Base-by-base conservation (phyloP, 2,329 filamentous ascomycete species). In the Apiospora rasikravindrae region DNA sequence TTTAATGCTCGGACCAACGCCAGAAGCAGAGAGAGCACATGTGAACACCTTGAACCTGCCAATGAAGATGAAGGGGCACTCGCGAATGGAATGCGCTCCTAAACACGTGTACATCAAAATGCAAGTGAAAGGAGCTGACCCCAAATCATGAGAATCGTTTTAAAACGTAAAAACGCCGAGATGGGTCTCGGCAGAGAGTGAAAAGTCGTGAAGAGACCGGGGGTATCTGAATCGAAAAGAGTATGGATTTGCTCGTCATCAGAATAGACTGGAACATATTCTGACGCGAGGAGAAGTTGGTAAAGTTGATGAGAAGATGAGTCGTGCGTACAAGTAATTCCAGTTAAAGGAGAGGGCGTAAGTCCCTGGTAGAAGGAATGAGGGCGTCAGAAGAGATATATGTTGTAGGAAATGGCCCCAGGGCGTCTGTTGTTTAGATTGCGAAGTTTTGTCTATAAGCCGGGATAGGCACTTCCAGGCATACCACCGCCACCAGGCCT, bases 381-480 rank as follows among this genome's bases (percentile, higher is more conserved):
- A 68, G 24, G 66, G 40, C n/a, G 19, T 29, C n/a, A 29, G 37
- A 40, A 14, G n/a, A n/a, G 33, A 40, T 42, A 5, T 14, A 24
- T 33, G 14, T 26, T 8, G 19, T 4, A 24, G 6, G 4, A 37
- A 44, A 42, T 29, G 51, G n/a, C 26, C 26, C 16, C 51, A 29
- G 19, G 57, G 33, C 29, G 29, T 64, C 33, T 57, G 51, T 57
- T 57, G 26, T 29, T 29, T 24, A 57, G 19, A 14, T 26, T 57
- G 51, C 33, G 24, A 19, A 19, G 33, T 64, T 37, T 47, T 22
- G 8, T 64, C n/a, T 75, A 80, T 71, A 78, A 42, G 29, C 77
- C 76, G n/a, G 88, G 87, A 76, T 90, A 90, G 24, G 88, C 85
- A 73, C 87, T 87, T 53, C 85, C 85, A 6, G 88, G 88, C 69